Conservation (phyloP, 2,329 filamentous ascomycete genomes). For the Colletotrichum godetiae region DNA sequence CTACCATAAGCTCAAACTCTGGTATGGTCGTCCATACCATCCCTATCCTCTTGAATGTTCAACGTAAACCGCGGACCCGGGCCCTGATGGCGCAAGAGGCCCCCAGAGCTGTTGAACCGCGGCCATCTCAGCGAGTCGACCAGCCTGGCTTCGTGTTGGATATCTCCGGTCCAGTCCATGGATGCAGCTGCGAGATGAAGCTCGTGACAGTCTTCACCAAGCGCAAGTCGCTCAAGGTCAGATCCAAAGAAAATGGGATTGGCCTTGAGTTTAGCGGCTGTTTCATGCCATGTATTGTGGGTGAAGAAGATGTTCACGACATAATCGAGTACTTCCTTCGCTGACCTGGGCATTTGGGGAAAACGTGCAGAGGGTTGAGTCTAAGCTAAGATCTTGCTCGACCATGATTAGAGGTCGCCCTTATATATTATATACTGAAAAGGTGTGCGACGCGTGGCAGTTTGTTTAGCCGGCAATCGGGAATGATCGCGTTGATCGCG, state of each 20-base stretch:
- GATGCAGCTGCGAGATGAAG: not conserved
- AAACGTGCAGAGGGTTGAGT: not conserved
- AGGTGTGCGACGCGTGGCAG: too few species aligned
- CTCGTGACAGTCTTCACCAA: not conserved
- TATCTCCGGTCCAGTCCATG: not conserved
- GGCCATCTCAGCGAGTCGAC: not conserved
- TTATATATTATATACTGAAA: not conserved
- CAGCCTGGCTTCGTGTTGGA: not conserved
- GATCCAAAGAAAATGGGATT: constrained; percentile 3
- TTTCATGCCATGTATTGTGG: not conserved
- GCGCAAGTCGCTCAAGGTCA: not conserved
- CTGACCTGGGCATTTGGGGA: not conserved
- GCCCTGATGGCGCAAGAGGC: not conserved
- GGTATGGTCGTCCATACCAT: not conserved
- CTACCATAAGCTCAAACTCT: not conserved
- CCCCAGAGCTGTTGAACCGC: not conserved
- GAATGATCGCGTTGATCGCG: too few species aligned
- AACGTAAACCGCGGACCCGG: not conserved
- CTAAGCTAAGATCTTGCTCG: not conserved
- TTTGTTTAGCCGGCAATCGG: too few species aligned
- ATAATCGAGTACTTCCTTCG: not conserved
- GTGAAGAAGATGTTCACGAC: not conserved
- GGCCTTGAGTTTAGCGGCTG: not conserved
- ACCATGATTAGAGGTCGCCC: not conserved
- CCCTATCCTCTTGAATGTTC: not conserved